Evolutionary conservation across 208 protist genomes (phyloP).

Genomic region (Trypanosoma lewisi): DNA sequence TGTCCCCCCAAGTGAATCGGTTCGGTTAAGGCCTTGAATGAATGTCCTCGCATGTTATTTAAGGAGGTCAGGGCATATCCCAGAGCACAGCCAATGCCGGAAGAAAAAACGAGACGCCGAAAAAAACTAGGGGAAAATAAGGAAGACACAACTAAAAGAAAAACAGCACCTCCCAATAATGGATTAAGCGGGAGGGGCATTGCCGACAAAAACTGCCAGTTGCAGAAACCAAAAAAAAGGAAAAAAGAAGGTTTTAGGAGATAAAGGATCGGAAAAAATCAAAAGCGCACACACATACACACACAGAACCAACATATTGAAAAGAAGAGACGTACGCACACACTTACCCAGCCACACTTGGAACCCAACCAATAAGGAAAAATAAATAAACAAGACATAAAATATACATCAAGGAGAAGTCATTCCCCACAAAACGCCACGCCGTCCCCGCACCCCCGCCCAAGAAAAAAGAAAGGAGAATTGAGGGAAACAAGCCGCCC

Average conservation of each 20-base stretch:
- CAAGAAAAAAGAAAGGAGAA: no score
- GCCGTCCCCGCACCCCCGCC: no score
- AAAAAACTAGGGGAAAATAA: constrained; percentile 1
- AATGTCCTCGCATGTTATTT: constrained; percentile 51
- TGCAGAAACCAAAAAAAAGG: background rate
- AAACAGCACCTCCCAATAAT: background rate
- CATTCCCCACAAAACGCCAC: no score
- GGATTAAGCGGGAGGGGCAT: background rate
- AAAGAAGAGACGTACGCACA: background rate
- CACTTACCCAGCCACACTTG: background rate
- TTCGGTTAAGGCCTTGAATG: constrained; percentile 42
- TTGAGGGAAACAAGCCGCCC: no score
- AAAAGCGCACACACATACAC: background rate
- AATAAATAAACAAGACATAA: background rate
- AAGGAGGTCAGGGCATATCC: constrained; percentile 42
- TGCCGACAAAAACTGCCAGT: background rate
- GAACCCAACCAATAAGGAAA: background rate
- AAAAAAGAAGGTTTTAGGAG: background rate
- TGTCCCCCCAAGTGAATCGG: constrained; percentile 33
- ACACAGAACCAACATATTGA: background rate
- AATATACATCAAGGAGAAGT: background rate
- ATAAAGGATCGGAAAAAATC: background rate
- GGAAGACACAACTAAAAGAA: background rate
- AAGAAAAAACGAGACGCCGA: constrained; percentile 11
- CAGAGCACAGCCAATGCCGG: constrained; percentile 15